Evolutionary conservation across 169 alveolate species (phyloP).

Genomic region (Nephromyces sp.): DNA sequence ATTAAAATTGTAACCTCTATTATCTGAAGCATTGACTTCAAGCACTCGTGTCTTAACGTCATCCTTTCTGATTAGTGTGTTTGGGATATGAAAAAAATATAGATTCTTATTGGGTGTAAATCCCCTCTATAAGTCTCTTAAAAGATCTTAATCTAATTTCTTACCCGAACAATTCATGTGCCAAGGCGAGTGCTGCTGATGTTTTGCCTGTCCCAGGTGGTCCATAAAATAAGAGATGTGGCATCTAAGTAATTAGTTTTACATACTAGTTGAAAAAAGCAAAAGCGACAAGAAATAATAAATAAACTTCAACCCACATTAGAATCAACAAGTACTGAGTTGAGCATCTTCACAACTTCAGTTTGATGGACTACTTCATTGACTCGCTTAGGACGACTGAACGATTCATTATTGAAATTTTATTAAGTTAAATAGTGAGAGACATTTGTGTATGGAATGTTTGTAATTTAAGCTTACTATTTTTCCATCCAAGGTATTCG

Average conservation of each 20-base stretch:
- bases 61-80: background rate
- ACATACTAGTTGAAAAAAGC: background rate
- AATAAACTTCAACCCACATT: slow-evolving; percentile 21
- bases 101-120: no score
- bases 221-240: slow-evolving; percentile 61
- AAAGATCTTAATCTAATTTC: no score
- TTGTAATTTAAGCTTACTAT: background rate
- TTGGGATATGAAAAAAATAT: no score
- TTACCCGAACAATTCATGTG: slow-evolving; percentile 80
- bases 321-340: slow-evolving; percentile 13
- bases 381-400: slow-evolving; percentile 29
- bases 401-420: background rate
- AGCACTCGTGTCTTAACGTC: slow-evolving; percentile 75
- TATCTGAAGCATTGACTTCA: slow-evolving; percentile 97
- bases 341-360: slow-evolving; percentile 21
- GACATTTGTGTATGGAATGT: background rate
- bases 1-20: slow-evolving; percentile 56
- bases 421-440: background rate
- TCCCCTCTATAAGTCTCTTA: no score
- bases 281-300: background rate
- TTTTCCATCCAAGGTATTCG: background rate
- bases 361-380: slow-evolving; percentile 34
- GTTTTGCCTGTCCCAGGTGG: slow-evolving; percentile 92
- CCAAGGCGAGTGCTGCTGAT: slow-evolving; percentile 82
- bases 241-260: slow-evolving; percentile 25